Conservation (phyloP, 441 rosid species). For the Adansonia grandidieri region DNA sequence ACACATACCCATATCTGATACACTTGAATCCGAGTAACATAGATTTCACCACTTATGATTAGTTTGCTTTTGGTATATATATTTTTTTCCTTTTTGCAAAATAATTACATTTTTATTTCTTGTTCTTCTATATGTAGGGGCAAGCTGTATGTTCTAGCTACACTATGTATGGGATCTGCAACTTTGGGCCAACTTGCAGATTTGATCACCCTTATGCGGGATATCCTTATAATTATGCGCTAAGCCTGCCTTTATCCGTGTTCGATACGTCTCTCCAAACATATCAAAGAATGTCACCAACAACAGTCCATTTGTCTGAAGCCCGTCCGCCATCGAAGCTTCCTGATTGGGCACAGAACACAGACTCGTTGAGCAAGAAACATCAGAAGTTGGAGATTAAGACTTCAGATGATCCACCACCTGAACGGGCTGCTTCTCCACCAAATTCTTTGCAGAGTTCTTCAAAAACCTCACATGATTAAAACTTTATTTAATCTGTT, state of each 20-base stretch:
- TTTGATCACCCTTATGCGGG: constrained; percentile 65
- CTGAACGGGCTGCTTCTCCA: constrained; percentile 41
- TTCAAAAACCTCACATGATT: constrained; percentile 45
- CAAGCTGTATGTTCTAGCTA: constrained; percentile 67
- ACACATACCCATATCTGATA: too few species aligned
- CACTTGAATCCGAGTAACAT: too few species aligned
- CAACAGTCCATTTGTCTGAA: constrained; percentile 40
- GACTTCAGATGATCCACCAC: constrained; percentile 35
- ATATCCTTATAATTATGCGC: constrained; percentile 48
- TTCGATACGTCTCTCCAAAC: constrained; percentile 46
- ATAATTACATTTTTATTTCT: not conserved
- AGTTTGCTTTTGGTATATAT: not conserved
- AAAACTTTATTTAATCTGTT: constrained; percentile 31
- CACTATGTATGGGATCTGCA: constrained; percentile 65
- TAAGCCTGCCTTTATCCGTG: constrained; percentile 43
- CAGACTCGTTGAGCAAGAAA: constrained; percentile 34
- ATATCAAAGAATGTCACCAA: constrained; percentile 44
- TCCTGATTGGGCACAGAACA: constrained; percentile 42
- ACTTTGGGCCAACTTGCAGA: constrained; percentile 72
- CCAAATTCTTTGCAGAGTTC: constrained; percentile 40
- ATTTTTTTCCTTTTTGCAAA: not conserved
- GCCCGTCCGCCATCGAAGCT: constrained; percentile 40
- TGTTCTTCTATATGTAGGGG: constrained; percentile 53
- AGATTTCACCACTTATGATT: not conserved
- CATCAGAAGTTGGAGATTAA: constrained; percentile 36